These are phyloP conservation scores for Hypholoma fasciculare DNA, from an alignment of 768 basidiomycete genomes.

Conservation along the genomic window DNA sequence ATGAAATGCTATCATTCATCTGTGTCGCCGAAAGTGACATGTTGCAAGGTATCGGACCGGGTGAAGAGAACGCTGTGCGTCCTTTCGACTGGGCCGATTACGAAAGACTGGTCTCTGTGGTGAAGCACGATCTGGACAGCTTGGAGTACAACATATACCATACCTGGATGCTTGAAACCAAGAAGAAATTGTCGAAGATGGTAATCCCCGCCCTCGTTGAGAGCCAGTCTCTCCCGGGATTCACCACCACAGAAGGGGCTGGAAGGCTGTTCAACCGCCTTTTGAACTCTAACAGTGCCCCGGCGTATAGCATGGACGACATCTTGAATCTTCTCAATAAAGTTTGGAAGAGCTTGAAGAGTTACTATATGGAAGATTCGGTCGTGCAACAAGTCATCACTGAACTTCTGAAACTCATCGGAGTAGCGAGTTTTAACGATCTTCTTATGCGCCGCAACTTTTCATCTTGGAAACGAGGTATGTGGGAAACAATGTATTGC, in stretches of 20 bases:
- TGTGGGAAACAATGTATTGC: constrained; percentile 18
- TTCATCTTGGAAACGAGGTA: constrained; percentile 99
- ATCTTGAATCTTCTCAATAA: constrained; percentile 96
- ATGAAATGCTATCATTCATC: constrained; percentile 99
- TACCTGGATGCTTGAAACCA: constrained; percentile 98
- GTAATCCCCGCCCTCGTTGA: constrained; percentile 98
- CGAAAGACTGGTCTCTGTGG: constrained; percentile 94
- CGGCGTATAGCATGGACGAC: constrained; percentile 98
- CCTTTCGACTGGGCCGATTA: constrained; percentile 97
- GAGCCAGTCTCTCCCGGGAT: constrained; percentile 96
- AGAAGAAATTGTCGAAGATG: constrained; percentile 96
- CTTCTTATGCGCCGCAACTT: constrained; percentile 98
- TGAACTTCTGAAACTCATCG: constrained; percentile 92
- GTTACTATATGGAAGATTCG: constrained; percentile 97
- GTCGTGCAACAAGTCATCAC: constrained; percentile 95
- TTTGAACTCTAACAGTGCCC: constrained; percentile 79
- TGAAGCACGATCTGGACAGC: constrained; percentile 97
- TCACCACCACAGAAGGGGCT: constrained; percentile 93
- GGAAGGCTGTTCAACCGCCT: constrained; percentile 93
- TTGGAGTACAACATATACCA: constrained; percentile 99
- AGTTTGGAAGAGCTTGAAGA: constrained; percentile 97
- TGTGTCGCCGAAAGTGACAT: constrained; percentile 99
- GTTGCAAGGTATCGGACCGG: constrained; percentile 96
- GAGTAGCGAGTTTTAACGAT: constrained; percentile 97
- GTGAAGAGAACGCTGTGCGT: constrained; percentile 88